Evolutionary conservation across 1,284 basidiomycete genomes (phyloP).

Genomic region (Boletus holoroseus): DNA sequence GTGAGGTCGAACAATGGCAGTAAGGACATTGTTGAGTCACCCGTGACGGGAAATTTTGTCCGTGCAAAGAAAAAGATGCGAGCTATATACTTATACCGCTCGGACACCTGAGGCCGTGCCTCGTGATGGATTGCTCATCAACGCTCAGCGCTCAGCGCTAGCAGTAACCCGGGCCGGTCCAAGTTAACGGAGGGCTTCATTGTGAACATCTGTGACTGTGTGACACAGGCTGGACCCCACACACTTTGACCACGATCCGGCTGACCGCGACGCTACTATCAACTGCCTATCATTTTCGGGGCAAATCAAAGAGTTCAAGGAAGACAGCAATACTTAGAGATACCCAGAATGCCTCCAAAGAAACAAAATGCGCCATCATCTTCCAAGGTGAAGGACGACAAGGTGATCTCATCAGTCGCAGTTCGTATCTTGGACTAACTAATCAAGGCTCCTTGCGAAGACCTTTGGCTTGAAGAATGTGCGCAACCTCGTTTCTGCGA

Average conservation of each 20-base stretch:
- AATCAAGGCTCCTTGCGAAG: constrained; percentile 41
- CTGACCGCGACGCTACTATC: not conserved
- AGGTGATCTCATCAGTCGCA: constrained; percentile 43
- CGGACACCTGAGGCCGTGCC: not conserved
- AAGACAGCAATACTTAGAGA: not conserved
- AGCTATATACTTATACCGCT: constrained; percentile 15
- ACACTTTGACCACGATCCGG: not conserved
- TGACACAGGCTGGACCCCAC: constrained; percentile 1
- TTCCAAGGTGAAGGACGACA: constrained; percentile 70
- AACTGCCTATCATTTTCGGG: not conserved
- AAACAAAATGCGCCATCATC: constrained; percentile 48
- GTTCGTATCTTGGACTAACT: constrained; percentile 26
- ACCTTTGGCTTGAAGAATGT: constrained; percentile 95
- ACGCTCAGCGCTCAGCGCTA: too few species aligned
- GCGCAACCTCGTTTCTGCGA: constrained; percentile 25
- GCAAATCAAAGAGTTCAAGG: not conserved
- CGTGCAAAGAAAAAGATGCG: not conserved
- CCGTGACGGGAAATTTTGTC: not conserved
- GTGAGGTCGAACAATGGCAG: constrained; percentile 1
- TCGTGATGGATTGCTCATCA: constrained; percentile 1
- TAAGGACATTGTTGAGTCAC: constrained; percentile 1
- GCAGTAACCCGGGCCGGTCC: too few species aligned
- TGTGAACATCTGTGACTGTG: not conserved
- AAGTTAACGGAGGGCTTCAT: too few species aligned
- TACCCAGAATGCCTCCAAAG: constrained; percentile 62